Evolutionary conservation across 1,284 basidiomycete genomes (phyloP).

Genomic region (Flammula alnicola): DNA sequence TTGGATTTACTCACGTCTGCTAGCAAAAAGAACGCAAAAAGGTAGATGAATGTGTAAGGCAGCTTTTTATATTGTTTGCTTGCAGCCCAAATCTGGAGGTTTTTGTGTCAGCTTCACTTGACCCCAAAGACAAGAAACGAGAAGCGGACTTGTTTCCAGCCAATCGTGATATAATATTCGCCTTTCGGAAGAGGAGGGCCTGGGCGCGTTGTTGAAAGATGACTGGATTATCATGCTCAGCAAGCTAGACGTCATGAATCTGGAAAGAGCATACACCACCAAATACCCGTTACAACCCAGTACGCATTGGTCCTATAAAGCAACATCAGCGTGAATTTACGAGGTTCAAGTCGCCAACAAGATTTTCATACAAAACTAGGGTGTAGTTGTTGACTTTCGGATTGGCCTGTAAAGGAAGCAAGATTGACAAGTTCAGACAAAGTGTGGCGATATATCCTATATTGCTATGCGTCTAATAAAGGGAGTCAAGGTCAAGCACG

Average conservation of each 20-base stretch:
- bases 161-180: slow-evolving; percentile 72
- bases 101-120: neutral
- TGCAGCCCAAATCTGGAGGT: slow-evolving; percentile 76
- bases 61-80: slow-evolving; percentile 71
- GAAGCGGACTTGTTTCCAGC: slow-evolving; percentile 50
- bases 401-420: slow-evolving; percentile 70
- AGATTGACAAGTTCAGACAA: slow-evolving; percentile 71
- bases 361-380: slow-evolving; percentile 56
- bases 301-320: slow-evolving; percentile 66
- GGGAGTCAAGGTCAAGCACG: slow-evolving; percentile 13
- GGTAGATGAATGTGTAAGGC: slow-evolving; percentile 78
- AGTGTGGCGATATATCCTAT: slow-evolving; percentile 73
- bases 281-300: slow-evolving; percentile 76
- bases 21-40: slow-evolving; percentile 77
- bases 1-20: slow-evolving; percentile 59
- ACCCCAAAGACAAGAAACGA: neutral
- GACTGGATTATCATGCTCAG: slow-evolving; percentile 46
- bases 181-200: slow-evolving; percentile 77
- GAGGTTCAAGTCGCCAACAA: neutral
- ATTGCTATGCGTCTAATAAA: slow-evolving; percentile 70
- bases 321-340: neutral
- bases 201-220: slow-evolving; percentile 76
- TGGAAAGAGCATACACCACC: slow-evolving; percentile 68
- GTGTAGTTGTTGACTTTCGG: slow-evolving; percentile 76
- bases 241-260: neutral